Evolutionary conservation across 2,329 filamentous ascomycete genomes (phyloP).

Genomic region (Colletotrichum tabaci): DNA sequence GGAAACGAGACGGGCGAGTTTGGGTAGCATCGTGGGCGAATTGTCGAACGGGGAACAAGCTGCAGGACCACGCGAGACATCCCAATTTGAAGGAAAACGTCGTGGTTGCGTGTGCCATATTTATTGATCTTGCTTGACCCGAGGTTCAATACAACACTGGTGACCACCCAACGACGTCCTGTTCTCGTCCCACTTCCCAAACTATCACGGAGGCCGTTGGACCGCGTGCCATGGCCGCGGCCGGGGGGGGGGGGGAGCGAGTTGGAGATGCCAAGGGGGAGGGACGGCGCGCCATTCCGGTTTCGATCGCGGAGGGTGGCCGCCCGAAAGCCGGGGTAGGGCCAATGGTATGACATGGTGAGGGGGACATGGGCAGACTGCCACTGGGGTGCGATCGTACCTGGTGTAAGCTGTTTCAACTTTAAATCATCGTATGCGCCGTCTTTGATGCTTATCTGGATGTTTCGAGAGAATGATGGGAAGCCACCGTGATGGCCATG

Average conservation of each 20-base stretch:
- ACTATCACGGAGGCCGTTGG: conserved; percentile 36
- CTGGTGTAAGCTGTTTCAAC: conserved; percentile 10
- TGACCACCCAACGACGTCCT: too few relatives aligned
- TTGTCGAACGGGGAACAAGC: neutral
- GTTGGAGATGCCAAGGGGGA: conserved; percentile 34
- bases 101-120: conserved; percentile 10
- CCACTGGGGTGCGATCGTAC: conserved; percentile 19
- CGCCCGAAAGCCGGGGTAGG: conserved; percentile 29
- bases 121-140: conserved; percentile 17
- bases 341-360: conserved; percentile 16
- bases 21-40: conserved; percentile 22
- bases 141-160: neutral
- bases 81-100: neutral
- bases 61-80: neutral
- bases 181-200: conserved; percentile 1
- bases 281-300: conserved; percentile 6
- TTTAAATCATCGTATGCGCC: neutral
- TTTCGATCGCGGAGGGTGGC: conserved; percentile 22
- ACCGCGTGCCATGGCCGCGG: conserved; percentile 28
- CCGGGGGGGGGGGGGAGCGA: neutral
- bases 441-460: neutral
- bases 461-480: neutral
- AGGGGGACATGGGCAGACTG: conserved; percentile 7
- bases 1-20: conserved; percentile 37
- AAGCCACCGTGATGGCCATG: neutral